Evolutionary conservation across 2,329 filamentous ascomycete genomes (phyloP).

Genomic region (Raffaelea deltoideospora): DNA sequence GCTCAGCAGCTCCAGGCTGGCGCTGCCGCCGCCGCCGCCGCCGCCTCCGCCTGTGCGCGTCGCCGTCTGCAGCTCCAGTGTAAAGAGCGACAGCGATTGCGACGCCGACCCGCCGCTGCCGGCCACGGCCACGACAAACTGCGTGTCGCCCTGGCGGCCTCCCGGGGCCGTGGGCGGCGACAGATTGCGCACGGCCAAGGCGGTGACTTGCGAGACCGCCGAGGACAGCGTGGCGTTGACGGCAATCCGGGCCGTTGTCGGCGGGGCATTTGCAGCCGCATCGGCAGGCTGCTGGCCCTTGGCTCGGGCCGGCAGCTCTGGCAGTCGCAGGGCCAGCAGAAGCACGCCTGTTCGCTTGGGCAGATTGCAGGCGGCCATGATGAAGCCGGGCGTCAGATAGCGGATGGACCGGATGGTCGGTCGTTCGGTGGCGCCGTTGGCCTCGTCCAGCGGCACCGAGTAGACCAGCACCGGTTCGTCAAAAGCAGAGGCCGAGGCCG

Average conservation of each 20-base stretch:
- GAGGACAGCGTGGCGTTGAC: slow-evolving; percentile 44
- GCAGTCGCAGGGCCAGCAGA: slow-evolving; percentile 39
- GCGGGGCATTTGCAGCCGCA: neutral
- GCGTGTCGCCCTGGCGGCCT: slow-evolving; percentile 37
- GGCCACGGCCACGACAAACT: slow-evolving; percentile 69
- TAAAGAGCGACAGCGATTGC: slow-evolving; percentile 62
- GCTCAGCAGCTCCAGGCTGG: slow-evolving; percentile 35
- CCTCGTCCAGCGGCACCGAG: slow-evolving; percentile 33
- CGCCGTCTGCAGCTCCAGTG: slow-evolving; percentile 48
- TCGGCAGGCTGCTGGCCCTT: too few species aligned
- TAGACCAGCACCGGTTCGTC: slow-evolving; percentile 38
- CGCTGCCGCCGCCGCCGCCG: slow-evolving; percentile 16
- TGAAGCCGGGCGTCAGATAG: slow-evolving; percentile 41
- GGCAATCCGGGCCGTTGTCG: slow-evolving; percentile 30
- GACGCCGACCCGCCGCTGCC: slow-evolving; percentile 50
- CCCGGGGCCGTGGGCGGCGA: slow-evolving; percentile 33
- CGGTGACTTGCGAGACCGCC: slow-evolving; percentile 58
- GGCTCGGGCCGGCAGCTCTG: neutral
- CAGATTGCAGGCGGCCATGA: slow-evolving; percentile 42
- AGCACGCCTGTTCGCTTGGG: slow-evolving; percentile 42
- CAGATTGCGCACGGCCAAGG: slow-evolving; percentile 62
- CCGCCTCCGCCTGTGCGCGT: neutral
- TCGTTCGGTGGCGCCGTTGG: slow-evolving; percentile 21
- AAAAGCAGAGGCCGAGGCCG: slow-evolving; percentile 9
- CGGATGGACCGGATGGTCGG: slow-evolving; percentile 43